Base-by-base conservation (phyloP, 2,329 filamentous ascomycete species). In the Arthrobotrys musiformis region DNA sequence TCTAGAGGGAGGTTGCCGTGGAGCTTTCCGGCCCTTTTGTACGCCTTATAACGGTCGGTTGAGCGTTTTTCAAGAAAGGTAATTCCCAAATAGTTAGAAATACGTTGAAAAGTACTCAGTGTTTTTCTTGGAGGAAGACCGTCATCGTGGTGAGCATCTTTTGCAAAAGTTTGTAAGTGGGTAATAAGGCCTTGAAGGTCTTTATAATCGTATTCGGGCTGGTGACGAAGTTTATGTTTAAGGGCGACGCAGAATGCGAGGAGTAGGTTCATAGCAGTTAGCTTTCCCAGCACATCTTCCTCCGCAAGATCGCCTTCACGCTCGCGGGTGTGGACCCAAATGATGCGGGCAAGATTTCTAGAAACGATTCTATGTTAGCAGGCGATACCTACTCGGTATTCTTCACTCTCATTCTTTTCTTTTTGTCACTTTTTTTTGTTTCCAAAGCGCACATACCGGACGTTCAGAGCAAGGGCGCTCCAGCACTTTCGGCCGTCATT, bases 181-280 rank as follows among this genome's bases (percentile, higher is more conserved):
- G 87, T 87, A 26, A 94, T 87, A 11, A 93, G 86, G 24, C 90
- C 88, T 40, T 88, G 84, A 3, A 96, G 86, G 81, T 95, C 92
- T 0, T 90, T 87, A 82, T 95, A 94, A 63, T 90, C 88, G 35
- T 90, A 89, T 80, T 92, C 92, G 0, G 93, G 92, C 82, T 96
- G 92, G 82, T 94, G 94, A 26, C 93, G 91, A 33, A 96, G 88
- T 80, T 90, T 90, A 84, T 95, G 93, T 84, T 94, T 94, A 70
- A 95, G 86, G 1, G 93, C 85, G n/a, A 92, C 86, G 15, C 92
- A 87, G 80, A 92, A 95, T 1, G 92, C 91, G 24, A 93, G 87
- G 79, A 95, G 87, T 3, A 95, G 86, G 82, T 95, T 94, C 83
- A 95, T 88, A 4, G 89, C 89, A 13, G 90, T 85, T 84, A 93